These are phyloP conservation scores for Lepidopterella palustris DNA, from an alignment of 495 filamentous ascomycete genomes.

Conservation along the genomic window DNA sequence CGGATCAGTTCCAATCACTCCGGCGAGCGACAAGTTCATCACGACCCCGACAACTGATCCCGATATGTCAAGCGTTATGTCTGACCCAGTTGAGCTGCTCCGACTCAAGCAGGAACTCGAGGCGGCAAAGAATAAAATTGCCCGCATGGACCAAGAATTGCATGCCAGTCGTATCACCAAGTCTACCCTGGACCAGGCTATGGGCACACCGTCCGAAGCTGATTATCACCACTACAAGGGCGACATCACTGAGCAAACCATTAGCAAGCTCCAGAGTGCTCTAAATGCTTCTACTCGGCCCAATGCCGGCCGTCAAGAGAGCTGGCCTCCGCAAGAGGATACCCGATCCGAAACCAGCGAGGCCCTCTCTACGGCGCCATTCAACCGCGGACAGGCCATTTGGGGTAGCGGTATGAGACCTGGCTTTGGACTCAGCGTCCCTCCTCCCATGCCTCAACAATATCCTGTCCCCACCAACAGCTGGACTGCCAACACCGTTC, in stretches of 20 bases:
- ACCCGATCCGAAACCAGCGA: slow-evolving; percentile 59
- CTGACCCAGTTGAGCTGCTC: slow-evolving; percentile 45
- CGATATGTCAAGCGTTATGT: slow-evolving; percentile 28
- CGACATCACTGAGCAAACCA: slow-evolving; percentile 49
- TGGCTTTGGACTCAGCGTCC: slow-evolving; percentile 22
- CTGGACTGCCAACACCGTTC: slow-evolving; percentile 27
- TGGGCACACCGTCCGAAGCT: slow-evolving; percentile 55
- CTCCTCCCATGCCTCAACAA: slow-evolving; percentile 13
- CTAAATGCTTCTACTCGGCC: slow-evolving; percentile 49
- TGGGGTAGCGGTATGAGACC: slow-evolving; percentile 47
- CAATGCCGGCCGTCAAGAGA: slow-evolving; percentile 49
- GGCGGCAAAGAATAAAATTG: slow-evolving; percentile 71
- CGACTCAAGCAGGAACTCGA: slow-evolving; percentile 68
- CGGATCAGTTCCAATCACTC: slow-evolving; percentile 51
- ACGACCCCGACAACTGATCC: slow-evolving; percentile 43
- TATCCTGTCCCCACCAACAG: slow-evolving; percentile 25
- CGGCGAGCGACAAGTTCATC: slow-evolving; percentile 48
- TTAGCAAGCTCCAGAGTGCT: slow-evolving; percentile 47
- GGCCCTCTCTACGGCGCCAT: slow-evolving; percentile 51
- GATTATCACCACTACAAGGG: slow-evolving; percentile 42
- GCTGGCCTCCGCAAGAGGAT: slow-evolving; percentile 63
- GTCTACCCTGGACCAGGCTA: slow-evolving; percentile 66
- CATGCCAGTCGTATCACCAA: slow-evolving; percentile 68
- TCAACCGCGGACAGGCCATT: slow-evolving; percentile 55
- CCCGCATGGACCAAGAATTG: slow-evolving; percentile 75